A percentile compares a stretch with the other conserved stretches of the same genome.
Evolutionary conservation across 179 eudicot species (phyloP).

Genomic region (Silene coronaria): DNA sequence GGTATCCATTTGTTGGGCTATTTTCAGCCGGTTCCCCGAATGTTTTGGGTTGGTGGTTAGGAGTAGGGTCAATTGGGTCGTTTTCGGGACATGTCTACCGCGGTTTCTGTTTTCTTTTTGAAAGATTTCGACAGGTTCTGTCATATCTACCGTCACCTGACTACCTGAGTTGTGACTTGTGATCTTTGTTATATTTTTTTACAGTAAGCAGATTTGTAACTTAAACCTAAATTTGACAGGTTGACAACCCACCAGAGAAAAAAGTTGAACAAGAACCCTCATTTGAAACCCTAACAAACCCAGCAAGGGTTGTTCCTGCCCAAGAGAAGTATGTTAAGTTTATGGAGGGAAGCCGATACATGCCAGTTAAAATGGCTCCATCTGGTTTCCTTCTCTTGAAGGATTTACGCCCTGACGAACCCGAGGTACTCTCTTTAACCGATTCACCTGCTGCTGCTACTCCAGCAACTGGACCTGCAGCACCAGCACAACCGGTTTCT

Average conservation of each 20-base stretch:
- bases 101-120: background rate
- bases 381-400: slow-evolving; percentile 87
- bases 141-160: no score
- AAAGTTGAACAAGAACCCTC: slow-evolving; percentile 75
- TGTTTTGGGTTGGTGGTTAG: background rate
- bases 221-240: slow-evolving; percentile 51
- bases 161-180: no score
- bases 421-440: slow-evolving; percentile 74
- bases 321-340: slow-evolving; percentile 82
- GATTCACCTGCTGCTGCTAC: slow-evolving; percentile 72
- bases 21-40: background rate
- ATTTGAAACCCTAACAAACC: slow-evolving; percentile 75
- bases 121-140: background rate
- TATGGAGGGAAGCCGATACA: slow-evolving; percentile 75
- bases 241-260: slow-evolving; percentile 65
- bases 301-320: slow-evolving; percentile 84
- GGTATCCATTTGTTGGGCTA: slow-evolving; percentile 58
- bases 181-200: no score
- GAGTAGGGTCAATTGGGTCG: background rate
- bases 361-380: slow-evolving; percentile 68
- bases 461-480: slow-evolving; percentile 39
- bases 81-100: background rate
- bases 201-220: slow-evolving; percentile 49
- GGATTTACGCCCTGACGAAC: slow-evolving; percentile 70
- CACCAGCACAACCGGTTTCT: slow-evolving; percentile 37